Conservation (phyloP, 2,329 filamentous ascomycete genomes). For the Claviceps sp. region DNA sequence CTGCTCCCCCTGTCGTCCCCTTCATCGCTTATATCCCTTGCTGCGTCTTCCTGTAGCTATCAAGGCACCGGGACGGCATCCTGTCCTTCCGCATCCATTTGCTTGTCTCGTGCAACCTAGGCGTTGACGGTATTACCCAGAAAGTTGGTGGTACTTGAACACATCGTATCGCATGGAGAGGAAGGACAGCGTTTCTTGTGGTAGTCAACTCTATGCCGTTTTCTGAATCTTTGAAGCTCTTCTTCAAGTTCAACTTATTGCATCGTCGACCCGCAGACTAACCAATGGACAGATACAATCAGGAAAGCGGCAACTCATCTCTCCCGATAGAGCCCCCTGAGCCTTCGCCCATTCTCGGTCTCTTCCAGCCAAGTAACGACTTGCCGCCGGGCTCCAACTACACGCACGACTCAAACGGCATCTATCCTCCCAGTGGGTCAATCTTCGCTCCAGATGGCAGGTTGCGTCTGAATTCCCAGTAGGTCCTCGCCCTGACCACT, state of each 20-base stretch:
- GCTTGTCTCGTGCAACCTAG: constrained; percentile 26
- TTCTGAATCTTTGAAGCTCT: constrained; percentile 3
- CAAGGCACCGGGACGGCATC: constrained; percentile 4
- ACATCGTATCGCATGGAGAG: constrained; percentile 20
- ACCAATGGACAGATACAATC: constrained; percentile 34
- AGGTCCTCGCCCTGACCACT: constrained; percentile 22
- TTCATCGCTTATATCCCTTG: not conserved
- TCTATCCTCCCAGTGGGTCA: constrained; percentile 31
- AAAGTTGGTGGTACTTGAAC: constrained; percentile 16
- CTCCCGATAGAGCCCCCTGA: constrained; percentile 41
- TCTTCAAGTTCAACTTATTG: constrained; percentile 6
- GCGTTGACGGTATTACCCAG: constrained; percentile 31
- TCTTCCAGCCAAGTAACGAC: constrained; percentile 34
- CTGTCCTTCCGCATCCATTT: constrained; percentile 5
- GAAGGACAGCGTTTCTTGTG: constrained; percentile 24
- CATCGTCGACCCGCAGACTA: constrained; percentile 5
- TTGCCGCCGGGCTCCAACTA: constrained; percentile 34
- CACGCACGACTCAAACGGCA: constrained; percentile 33
- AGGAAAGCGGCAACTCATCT: constrained; percentile 37
- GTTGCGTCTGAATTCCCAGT: constrained; percentile 41
- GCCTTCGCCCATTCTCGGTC: constrained; percentile 34
- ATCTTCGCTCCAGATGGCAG: constrained; percentile 39
- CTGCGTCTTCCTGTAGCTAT: not conserved
- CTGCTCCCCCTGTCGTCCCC: not conserved
- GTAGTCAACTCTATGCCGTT: constrained; percentile 9